phyloP scores from a whole-genome alignment of 495 filamentous ascomycete genomes.

The Staphylotrichum longicolle region DNA sequence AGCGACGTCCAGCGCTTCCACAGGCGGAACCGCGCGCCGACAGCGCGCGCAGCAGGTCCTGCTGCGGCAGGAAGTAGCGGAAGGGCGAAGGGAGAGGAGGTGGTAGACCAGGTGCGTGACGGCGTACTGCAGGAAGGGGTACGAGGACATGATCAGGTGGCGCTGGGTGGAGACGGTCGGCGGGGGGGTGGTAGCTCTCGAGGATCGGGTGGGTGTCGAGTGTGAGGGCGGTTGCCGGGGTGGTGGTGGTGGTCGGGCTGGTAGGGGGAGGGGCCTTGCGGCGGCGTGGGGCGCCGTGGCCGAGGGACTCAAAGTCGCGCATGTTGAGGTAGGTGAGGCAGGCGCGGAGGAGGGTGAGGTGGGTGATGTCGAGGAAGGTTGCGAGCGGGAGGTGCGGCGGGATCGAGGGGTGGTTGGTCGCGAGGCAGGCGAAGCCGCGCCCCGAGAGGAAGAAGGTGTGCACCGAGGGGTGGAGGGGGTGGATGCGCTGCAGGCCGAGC shows the following conservation, averaged over 20 bases:
- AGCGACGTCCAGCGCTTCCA: slow-evolving; percentile 42
- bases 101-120: slow-evolving; percentile 39
- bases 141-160: slow-evolving; percentile 31
- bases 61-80: slow-evolving; percentile 40
- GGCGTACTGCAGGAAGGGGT: slow-evolving; percentile 42
- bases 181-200: background rate
- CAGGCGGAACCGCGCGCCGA: slow-evolving; percentile 30
- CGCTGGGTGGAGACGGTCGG: slow-evolving; percentile 28
- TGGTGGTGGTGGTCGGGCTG: background rate
- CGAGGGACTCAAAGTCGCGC: slow-evolving; percentile 36
- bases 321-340: slow-evolving; percentile 41
- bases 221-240: background rate
- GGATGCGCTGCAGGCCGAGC: slow-evolving; percentile 35
- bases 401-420: slow-evolving; percentile 17
- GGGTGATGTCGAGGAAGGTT: slow-evolving; percentile 33
- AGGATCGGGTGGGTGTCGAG: background rate
- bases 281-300: slow-evolving; percentile 13
- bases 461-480: slow-evolving; percentile 38
- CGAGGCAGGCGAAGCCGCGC: slow-evolving; percentile 36
- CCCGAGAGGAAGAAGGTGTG: slow-evolving; percentile 39
- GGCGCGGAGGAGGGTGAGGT: slow-evolving; percentile 37
- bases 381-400: slow-evolving; percentile 13
- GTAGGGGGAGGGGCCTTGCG: background rate
- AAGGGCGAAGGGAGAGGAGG: slow-evolving; percentile 32
- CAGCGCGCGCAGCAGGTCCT: slow-evolving; percentile 27